These are phyloP conservation scores for Penicillium bovifimosum DNA, from an alignment of 495 filamentous ascomycete species.

Conservation along the genomic window DNA sequence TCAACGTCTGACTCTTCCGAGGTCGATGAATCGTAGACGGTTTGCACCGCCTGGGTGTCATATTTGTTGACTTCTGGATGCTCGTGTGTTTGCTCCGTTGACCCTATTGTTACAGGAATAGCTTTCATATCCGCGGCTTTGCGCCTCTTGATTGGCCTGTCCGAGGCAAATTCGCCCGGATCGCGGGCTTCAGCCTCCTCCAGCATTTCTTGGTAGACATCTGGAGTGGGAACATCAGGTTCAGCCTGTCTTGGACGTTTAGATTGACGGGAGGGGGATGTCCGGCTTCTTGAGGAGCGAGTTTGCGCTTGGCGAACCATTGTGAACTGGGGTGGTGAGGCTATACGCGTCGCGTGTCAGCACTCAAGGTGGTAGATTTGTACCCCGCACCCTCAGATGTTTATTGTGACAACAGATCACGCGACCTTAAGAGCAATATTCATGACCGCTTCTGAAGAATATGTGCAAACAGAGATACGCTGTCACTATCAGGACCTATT, in stretches of 20 bases:
- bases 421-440: not conserved
- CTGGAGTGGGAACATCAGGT: constrained; percentile 39
- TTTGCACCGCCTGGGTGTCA: constrained; percentile 29
- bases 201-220: constrained; percentile 64
- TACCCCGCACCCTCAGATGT: not conserved
- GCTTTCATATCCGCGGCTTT: constrained; percentile 30
- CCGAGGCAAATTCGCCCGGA: constrained; percentile 24
- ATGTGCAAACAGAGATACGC: not conserved
- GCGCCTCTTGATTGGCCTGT: constrained; percentile 42
- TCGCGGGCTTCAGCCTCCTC: constrained; percentile 51
- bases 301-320: constrained; percentile 24
- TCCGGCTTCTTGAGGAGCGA: constrained; percentile 14
- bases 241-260: constrained; percentile 4
- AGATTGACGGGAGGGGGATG: constrained; percentile 10
- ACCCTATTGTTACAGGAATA: constrained; percentile 8
- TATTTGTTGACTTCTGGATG: constrained; percentile 8
- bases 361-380: not conserved
- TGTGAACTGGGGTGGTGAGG: not conserved
- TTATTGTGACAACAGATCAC: not conserved
- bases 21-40: constrained; percentile 40
- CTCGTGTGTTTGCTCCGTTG: constrained; percentile 7
- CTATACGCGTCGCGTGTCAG: constrained; percentile 6
- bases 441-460: not conserved
- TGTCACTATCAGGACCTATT: not conserved
- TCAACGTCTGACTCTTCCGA: constrained; percentile 58